These are phyloP conservation scores for Thalassiosira ordinaria DNA, from an alignment of 352 stramenopile species.

Conservation along the genomic window DNA sequence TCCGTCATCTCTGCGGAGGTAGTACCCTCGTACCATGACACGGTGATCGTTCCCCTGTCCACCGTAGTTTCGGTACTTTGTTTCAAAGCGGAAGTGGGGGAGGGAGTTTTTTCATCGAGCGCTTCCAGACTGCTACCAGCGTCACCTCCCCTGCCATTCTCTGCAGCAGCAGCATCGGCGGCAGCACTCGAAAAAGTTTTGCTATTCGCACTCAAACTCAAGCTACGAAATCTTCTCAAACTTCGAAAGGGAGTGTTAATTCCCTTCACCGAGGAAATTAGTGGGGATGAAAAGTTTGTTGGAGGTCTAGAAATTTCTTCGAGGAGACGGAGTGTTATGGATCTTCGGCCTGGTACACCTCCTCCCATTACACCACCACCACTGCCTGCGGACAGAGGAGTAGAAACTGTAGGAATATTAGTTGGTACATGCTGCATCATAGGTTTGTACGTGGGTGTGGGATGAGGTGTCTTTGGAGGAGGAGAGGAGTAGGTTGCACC, in stretches of 20 bases:
- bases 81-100: background rate
- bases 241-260: slow-evolving; percentile 22
- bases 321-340: slow-evolving; percentile 31
- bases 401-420: too few relatives aligned
- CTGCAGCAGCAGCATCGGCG: background rate
- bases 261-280: background rate
- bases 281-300: background rate
- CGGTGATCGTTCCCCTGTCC: slow-evolving; percentile 65
- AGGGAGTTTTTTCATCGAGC: background rate
- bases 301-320: slow-evolving; percentile 10
- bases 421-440: too few relatives aligned
- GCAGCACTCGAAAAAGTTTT: background rate
- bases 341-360: slow-evolving; percentile 30
- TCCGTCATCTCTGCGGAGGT: slow-evolving; percentile 72
- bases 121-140: background rate
- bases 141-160: background rate
- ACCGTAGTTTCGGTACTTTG: background rate
- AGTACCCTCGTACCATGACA: slow-evolving; percentile 84
- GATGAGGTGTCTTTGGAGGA: too few relatives aligned
- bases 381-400: too few relatives aligned
- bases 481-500: too few relatives aligned
- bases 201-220: slow-evolving; percentile 23
- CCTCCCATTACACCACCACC: too few relatives aligned
- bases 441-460: too few relatives aligned
- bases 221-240: slow-evolving; percentile 36